Base-by-base conservation (phyloP, 1,139 yeast genomes). In the Hansenula lynferdii region DNA sequence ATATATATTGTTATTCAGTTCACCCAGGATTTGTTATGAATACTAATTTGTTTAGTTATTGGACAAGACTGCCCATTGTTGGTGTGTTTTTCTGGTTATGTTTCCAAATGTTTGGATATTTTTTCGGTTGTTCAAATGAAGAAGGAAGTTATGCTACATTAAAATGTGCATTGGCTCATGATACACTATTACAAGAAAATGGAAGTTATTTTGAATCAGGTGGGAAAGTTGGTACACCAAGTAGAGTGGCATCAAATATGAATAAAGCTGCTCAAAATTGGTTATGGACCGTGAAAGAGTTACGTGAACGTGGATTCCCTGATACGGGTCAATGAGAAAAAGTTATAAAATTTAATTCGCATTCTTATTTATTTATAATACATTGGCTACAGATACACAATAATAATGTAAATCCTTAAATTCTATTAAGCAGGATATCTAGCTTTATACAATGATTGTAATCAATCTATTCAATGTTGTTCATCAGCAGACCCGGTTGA, bases 21-120 rank as follows among this genome's bases (percentile, higher is more conserved):
- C 94, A 86, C 53, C 96, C 96, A 0, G 97, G 97, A 0, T 72
- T 85, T 44, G 86, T 85, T 12, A 78, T 85, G 81, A 80, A 80
- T 53, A 81, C 96, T 5, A 81, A 81, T 48, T 58, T 84, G 36
- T 81, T 83, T 54, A 67, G 83, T 30, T 83, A 82, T 58, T 82
- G 89, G 79, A 82, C 92, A 3, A 63, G 86, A 42, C 62, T 82
- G n/a, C 95, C 95, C 1, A 63, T 85, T 3, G 67, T 85, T 9
- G 95, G 96, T 1, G 69, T 80, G 1, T 50, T 81, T 26, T 81
- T 82, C 51, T 80, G 90, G 85, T 64, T 82, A 36, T 59, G 74
- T 14, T 82, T 85, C 57, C 85, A 80, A 52, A 55, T 80, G 7
- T 77, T 85, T 50, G 86, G 86, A 1, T 71, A 64, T 50, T 60